Conservation (phyloP, 805 yeast genomes). For the Candida alai region DNA sequence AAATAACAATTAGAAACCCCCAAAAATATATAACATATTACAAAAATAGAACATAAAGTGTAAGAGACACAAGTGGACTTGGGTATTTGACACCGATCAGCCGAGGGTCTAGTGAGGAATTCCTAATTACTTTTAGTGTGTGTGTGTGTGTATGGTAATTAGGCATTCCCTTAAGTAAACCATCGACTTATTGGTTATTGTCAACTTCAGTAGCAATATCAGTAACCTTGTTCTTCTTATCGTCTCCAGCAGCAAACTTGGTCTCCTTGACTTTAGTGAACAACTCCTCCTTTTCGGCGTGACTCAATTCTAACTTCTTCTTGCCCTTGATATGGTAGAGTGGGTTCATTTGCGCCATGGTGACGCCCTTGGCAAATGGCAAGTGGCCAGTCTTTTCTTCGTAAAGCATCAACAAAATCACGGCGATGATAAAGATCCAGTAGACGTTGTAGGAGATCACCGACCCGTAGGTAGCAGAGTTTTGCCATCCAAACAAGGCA, state of each 20-base stretch:
- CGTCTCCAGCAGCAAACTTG: conserved; percentile 9
- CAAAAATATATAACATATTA: too few relatives aligned
- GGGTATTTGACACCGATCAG: too few relatives aligned
- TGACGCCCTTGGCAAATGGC: conserved; percentile 52
- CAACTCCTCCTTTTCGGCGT: conserved; percentile 50
- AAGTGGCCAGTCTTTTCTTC: conserved; percentile 79
- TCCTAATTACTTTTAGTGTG: too few relatives aligned
- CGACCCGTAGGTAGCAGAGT: conserved; percentile 87
- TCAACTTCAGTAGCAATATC: not conserved
- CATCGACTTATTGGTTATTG: not conserved
- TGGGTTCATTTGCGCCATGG: conserved; percentile 29
- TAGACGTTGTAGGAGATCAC: conserved; percentile 80
- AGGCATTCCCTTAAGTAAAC: not conserved
- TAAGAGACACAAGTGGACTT: too few relatives aligned
- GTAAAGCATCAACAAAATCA: conserved; percentile 57
- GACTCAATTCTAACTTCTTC: conserved; percentile 44
- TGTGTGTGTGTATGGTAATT: conserved; percentile 2
- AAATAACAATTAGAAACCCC: too few relatives aligned
- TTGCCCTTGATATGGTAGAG: conserved; percentile 32
- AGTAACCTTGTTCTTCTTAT: not conserved
- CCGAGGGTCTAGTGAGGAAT: too few relatives aligned
- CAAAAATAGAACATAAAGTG: too few relatives aligned
- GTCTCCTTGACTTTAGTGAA: conserved; percentile 30
- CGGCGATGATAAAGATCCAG: conserved; percentile 66
- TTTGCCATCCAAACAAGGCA: conserved; percentile 92